Evolutionary conservation across 2,329 filamentous ascomycete genomes (phyloP).

Genomic region (Fusarium verticillioides): DNA sequence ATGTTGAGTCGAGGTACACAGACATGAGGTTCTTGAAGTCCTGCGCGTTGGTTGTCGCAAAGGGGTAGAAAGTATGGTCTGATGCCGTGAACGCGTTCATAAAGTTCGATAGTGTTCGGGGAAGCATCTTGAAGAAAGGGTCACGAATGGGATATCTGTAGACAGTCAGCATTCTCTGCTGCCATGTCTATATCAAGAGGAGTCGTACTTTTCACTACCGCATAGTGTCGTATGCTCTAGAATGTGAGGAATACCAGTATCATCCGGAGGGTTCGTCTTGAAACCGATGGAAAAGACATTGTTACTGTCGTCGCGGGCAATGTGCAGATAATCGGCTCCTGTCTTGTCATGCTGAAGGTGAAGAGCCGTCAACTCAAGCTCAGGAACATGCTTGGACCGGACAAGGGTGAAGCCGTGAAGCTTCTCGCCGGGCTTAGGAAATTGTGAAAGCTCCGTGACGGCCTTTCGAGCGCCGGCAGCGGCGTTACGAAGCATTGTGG

Average conservation of each 20-base stretch:
- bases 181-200: background rate
- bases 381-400: conserved; percentile 90
- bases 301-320: conserved; percentile 94
- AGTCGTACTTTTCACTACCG: conserved; percentile 84
- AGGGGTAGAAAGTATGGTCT: conserved; percentile 97
- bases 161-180: conserved; percentile 43
- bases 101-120: conserved; percentile 97
- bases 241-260: conserved; percentile 96
- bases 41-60: conserved; percentile 94
- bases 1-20: conserved; percentile 94
- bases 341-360: conserved; percentile 95
- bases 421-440: conserved; percentile 83
- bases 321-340: conserved; percentile 93
- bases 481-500: conserved; percentile 63
- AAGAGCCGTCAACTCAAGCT: conserved; percentile 90
- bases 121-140: conserved; percentile 99
- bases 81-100: conserved; percentile 99
- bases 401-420: conserved; percentile 94
- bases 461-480: conserved; percentile 67
- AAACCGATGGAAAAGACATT: conserved; percentile 99
- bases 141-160: conserved; percentile 94
- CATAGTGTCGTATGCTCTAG: conserved; percentile 97
- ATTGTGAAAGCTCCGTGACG: conserved; percentile 79
- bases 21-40: conserved; percentile 97
- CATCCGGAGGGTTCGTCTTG: conserved; percentile 98